A percentile compares a stretch with the other conserved stretches of the same genome.
phyloP scores from a whole-genome alignment of 257 asterid species.

The Capsicum rhomboideum region DNA sequence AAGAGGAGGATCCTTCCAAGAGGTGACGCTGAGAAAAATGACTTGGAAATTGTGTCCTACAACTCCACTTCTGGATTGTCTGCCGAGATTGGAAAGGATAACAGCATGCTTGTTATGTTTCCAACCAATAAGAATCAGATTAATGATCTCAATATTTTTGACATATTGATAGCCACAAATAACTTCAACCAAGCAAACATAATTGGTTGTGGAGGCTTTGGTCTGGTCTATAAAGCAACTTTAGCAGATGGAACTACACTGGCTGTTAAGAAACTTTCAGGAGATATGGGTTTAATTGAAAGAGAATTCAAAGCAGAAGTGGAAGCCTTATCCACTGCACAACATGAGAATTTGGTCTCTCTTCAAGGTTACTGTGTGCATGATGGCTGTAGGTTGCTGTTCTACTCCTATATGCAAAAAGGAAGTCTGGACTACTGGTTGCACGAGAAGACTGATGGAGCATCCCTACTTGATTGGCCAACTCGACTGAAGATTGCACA shows the following conservation, averaged over 20 bases:
- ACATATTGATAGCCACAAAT: conserved; percentile 78
- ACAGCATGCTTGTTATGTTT: conserved; percentile 65
- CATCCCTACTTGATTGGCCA: conserved; percentile 78
- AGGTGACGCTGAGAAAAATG: conserved; percentile 43
- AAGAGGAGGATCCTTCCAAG: conserved; percentile 56
- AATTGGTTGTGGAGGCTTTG: conserved; percentile 95
- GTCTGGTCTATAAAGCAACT: conserved; percentile 85
- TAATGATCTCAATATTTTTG: conserved; percentile 62
- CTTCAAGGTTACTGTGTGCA: conserved; percentile 90
- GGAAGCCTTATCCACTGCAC: conserved; percentile 89
- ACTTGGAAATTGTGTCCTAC: conserved; percentile 43
- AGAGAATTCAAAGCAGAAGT: conserved; percentile 97
- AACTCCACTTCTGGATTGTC: conserved; percentile 62
- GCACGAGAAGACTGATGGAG: conserved; percentile 84
- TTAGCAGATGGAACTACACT: conserved; percentile 57
- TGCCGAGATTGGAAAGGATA: conserved; percentile 53
- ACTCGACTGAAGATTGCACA: conserved; percentile 60
- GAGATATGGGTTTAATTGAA: conserved; percentile 94
- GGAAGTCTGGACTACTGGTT: conserved; percentile 96
- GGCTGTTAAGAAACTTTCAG: conserved; percentile 92
- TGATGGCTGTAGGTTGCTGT: conserved; percentile 69
- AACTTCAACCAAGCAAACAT: conserved; percentile 84
- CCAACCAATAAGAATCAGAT: conserved; percentile 47
- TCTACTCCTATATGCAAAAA: conserved; percentile 88
- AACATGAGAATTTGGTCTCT: conserved; percentile 77